Conservation (phyloP, 108 stramenopile species). For the Conticribra guillardii region DNA sequence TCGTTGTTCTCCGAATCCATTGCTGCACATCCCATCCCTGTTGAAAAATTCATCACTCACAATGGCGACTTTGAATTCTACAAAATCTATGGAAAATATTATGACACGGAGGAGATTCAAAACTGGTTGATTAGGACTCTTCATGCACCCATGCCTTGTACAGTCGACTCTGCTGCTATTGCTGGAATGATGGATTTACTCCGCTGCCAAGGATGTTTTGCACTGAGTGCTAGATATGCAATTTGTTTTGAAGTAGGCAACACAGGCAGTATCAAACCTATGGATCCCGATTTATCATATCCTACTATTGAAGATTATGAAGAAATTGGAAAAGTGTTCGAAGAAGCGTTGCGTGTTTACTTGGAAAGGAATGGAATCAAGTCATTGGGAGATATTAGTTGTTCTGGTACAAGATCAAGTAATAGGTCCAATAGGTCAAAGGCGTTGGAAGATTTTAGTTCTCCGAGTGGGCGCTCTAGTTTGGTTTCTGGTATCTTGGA, state of each 20-base stretch:
- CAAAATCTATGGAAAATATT: conserved; percentile 53
- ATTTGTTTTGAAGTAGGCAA: conserved; percentile 31
- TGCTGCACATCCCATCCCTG: conserved; percentile 7
- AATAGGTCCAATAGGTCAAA: too few relatives aligned
- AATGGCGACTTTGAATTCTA: conserved; percentile 87
- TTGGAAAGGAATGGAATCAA: conserved; percentile 9
- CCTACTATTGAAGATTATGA: conserved; percentile 54
- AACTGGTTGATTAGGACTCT: conserved; percentile 51
- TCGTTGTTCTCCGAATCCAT: neutral
- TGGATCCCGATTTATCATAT: conserved; percentile 6
- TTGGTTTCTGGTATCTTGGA: neutral
- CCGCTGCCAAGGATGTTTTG: conserved; percentile 64
- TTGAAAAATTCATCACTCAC: conserved; percentile 75
- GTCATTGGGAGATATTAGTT: conserved; percentile 11
- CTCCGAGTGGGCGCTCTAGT: neutral
- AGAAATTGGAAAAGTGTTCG: conserved; percentile 55
- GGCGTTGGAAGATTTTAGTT: too few relatives aligned
- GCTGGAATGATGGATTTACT: conserved; percentile 75
- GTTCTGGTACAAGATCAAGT: too few relatives aligned
- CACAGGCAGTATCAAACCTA: conserved; percentile 15
- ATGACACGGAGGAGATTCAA: conserved; percentile 60
- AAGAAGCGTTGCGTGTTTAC: conserved; percentile 45
- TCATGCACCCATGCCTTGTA: conserved; percentile 45
- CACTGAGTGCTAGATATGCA: conserved; percentile 60
- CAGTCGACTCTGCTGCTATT: conserved; percentile 64